Base-by-base conservation (phyloP, 495 filamentous ascomycete genomes). In the Penicillium macrosclerotiorum region DNA sequence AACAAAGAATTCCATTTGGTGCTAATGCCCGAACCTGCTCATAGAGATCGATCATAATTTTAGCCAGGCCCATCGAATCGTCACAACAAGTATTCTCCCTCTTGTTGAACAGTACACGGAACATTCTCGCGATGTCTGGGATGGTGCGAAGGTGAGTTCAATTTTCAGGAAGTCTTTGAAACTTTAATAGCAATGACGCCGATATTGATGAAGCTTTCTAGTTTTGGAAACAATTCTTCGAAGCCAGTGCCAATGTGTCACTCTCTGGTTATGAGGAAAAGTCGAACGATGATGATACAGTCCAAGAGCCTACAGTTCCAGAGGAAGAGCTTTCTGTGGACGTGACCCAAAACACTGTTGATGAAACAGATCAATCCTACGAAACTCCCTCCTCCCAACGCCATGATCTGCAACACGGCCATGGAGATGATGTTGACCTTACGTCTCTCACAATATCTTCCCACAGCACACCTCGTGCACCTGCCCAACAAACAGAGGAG, bases 201-300 rank as follows among this genome's bases (percentile, higher is more conserved):
- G 23, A 27, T 20, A 30, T 40, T 54, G 29, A 59, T 27, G 7
- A n/a, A 17, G 8, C 16, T 17, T 2, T 40, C 11, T 55, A 94
- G 88, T 97, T 96, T 69, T 98, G 93, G 93, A 97, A 96, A 68
- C 89, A 95, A 73, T 97, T 98, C 79, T 98, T 98, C 70, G 93
- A 98, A 71, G 89, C 92, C 42, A 93, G 87, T 33, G 93, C 93
- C 63, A 98, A 98, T 56, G 92, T 97, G 18, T 93, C 90, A 2
- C 80, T 98, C n/a, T 94, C 90, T 8, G 90, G 90, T 37, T 96
- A 97, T 64, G 91, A 95, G 65, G 93, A 95, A 57, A 66, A 78
- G 37, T 80, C 80, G 16, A 69, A 68, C 23, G 80, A 79, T 16
- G 68, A 68, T 18, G 63, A 65, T 22, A 74, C 60, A 0, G 60